Conservation (phyloP, 331 rosid genomes). For the Rosa hybrid region DNA sequence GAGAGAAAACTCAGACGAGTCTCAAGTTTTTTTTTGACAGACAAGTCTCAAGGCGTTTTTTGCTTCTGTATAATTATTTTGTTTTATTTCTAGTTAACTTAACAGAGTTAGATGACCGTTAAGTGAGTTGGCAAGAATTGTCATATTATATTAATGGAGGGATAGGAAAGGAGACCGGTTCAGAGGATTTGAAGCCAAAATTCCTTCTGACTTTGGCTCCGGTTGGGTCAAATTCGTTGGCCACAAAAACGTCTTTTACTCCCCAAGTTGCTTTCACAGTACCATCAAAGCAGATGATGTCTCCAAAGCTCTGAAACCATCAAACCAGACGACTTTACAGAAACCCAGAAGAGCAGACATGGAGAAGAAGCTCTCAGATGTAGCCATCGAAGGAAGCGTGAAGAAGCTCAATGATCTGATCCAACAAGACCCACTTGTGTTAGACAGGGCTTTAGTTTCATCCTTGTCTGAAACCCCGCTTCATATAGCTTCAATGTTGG, state of each 20-base stretch:
- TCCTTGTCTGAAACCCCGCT: constrained; percentile 27
- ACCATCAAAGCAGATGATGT: neutral
- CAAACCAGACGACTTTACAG: neutral
- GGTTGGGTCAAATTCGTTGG: neutral
- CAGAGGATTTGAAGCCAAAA: no score
- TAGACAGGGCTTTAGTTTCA: constrained; percentile 18
- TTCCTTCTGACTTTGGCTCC: neutral
- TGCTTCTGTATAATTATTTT: no score
- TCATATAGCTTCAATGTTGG: constrained; percentile 24
- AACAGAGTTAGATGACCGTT: no score
- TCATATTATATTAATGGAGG: no score
- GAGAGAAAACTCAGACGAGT: no score
- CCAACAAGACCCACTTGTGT: constrained; percentile 23
- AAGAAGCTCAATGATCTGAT: constrained; percentile 22
- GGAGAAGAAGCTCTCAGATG: constrained; percentile 34
- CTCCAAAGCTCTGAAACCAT: neutral
- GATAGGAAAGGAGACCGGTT: no score
- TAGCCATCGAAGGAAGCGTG: constrained; percentile 21
- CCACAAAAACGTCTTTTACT: neutral
- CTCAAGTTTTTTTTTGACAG: no score
- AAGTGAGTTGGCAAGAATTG: no score
- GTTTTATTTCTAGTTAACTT: no score
- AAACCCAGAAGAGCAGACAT: constrained; percentile 11
- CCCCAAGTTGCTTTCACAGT: neutral
- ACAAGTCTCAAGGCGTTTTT: no score